Evolutionary conservation across 2,329 filamentous ascomycete species (phyloP).

Genomic region (Neopestalotiopsis sp.): DNA sequence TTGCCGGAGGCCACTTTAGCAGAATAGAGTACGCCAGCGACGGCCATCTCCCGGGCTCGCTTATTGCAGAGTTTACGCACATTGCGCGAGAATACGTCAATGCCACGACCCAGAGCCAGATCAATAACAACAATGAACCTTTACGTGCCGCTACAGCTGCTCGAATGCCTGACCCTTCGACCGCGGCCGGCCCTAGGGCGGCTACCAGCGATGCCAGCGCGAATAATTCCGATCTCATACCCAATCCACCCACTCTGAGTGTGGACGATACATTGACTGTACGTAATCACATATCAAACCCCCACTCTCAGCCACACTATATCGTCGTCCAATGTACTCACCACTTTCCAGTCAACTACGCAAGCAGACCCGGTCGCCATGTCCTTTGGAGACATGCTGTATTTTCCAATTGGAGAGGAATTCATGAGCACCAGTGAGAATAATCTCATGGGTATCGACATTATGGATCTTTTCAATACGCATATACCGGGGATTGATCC

Average conservation of each 20-base stretch:
- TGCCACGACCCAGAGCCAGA: conserved; percentile 5
- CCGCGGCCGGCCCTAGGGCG: not conserved
- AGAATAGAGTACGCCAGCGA: conserved; percentile 44
- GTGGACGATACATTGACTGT: not conserved
- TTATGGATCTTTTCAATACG: conserved; percentile 33
- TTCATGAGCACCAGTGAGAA: conserved; percentile 19
- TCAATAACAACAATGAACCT: not conserved
- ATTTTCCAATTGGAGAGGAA: conserved; percentile 23
- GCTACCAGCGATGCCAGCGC: no score
- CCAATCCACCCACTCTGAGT: not conserved
- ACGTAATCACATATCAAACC: not conserved
- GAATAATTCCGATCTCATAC: no score
- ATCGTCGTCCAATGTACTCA: conserved; percentile 15
- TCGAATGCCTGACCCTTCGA: conserved; percentile 6
- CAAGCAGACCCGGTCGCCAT: not conserved
- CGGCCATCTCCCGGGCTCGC: conserved; percentile 40
- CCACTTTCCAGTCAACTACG: conserved; percentile 12
- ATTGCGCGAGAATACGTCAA: conserved; percentile 47
- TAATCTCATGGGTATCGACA: conserved; percentile 27
- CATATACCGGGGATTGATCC: conserved; percentile 29
- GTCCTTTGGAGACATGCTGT: conserved; percentile 17
- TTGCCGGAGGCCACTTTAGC: conserved; percentile 47
- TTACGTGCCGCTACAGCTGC: not conserved
- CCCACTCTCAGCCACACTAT: not conserved
- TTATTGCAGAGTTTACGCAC: conserved; percentile 44